These are phyloP conservation scores for Mycena sanguinolenta DNA, from an alignment of 768 basidiomycete species.

Conservation along the genomic window DNA sequence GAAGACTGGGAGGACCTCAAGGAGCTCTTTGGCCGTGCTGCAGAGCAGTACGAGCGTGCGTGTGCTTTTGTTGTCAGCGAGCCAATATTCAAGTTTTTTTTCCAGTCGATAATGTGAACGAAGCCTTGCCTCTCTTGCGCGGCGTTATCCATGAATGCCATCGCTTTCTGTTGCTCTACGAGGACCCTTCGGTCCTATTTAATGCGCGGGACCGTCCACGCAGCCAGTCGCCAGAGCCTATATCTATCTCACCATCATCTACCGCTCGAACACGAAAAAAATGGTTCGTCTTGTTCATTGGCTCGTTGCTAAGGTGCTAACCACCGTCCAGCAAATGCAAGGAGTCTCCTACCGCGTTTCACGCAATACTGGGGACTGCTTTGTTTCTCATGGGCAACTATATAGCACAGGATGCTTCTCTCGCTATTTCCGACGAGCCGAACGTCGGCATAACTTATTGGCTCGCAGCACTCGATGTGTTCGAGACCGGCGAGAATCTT, in stretches of 20 bases:
- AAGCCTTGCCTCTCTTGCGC: constrained; percentile 68
- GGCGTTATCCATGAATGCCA: constrained; percentile 79
- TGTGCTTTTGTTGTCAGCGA: constrained; percentile 23
- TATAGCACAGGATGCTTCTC: constrained; percentile 63
- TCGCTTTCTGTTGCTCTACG: constrained; percentile 66
- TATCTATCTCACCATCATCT: constrained; percentile 23
- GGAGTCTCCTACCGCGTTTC: constrained; percentile 75
- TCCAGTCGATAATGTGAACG: constrained; percentile 59
- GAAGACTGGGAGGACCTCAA: constrained; percentile 80
- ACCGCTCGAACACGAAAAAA: constrained; percentile 24
- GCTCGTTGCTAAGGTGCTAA: constrained; percentile 10
- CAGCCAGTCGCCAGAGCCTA: constrained; percentile 33
- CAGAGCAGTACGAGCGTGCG: constrained; percentile 72
- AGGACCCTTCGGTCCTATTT: constrained; percentile 70
- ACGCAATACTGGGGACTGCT: constrained; percentile 73
- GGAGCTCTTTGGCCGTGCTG: constrained; percentile 69
- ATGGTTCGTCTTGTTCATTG: constrained; percentile 24
- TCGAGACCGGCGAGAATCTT: constrained; percentile 76
- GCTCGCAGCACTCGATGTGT: constrained; percentile 78
- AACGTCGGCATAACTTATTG: constrained; percentile 66
- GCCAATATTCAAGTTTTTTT: constrained; percentile 9
- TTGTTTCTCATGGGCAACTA: constrained; percentile 76
- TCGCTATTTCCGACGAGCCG: constrained; percentile 70
- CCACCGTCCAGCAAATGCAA: constrained; percentile 48
- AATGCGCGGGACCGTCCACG: constrained; percentile 36